Percentiles rank a stretch among this genome's conserved stretches.
phyloP scores from a whole-genome alignment of 441 rosid species.

The Lepidium campestre region DNA sequence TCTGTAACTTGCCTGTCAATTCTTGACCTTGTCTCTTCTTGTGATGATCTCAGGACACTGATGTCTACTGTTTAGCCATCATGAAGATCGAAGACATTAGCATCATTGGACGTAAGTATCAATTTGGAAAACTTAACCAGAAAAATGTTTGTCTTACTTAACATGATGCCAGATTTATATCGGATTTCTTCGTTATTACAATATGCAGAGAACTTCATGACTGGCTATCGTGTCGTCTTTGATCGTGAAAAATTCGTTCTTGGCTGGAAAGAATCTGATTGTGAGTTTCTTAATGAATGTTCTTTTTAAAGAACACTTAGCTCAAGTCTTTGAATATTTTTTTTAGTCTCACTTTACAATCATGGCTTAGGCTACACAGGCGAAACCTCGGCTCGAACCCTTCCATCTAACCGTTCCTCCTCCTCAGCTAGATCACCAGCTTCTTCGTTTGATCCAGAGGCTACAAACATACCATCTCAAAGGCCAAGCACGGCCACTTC shows the following conservation, averaged over 20 bases:
- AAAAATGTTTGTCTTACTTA: background rate
- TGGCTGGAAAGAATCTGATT: conserved; percentile 80
- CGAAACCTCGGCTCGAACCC: conserved; percentile 29
- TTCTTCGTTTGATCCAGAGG: conserved; percentile 60
- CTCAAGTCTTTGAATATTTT: background rate
- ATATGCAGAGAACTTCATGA: conserved; percentile 90
- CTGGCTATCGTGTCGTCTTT: conserved; percentile 69
- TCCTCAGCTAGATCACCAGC: conserved; percentile 47
- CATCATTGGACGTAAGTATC: conserved; percentile 88
- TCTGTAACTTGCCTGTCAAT: background rate
- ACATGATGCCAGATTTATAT: background rate
- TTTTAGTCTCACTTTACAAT: background rate
- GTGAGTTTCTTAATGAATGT: conserved; percentile 41
- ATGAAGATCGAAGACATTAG: conserved; percentile 69
- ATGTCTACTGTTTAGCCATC: conserved; percentile 65
- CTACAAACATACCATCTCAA: conserved; percentile 38
- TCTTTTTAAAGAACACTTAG: background rate
- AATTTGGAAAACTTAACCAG: background rate
- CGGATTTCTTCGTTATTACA: background rate
- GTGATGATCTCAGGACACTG: conserved; percentile 35
- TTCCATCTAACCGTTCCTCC: conserved; percentile 37
- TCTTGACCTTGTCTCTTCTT: conserved; percentile 7
- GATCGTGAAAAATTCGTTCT: conserved; percentile 68
- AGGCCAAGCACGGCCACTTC: conserved; percentile 21
- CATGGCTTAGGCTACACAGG: conserved; percentile 24